Evolutionary conservation across 2,329 filamentous ascomycete species (phyloP).

Genomic region (Knufia petricola): DNA sequence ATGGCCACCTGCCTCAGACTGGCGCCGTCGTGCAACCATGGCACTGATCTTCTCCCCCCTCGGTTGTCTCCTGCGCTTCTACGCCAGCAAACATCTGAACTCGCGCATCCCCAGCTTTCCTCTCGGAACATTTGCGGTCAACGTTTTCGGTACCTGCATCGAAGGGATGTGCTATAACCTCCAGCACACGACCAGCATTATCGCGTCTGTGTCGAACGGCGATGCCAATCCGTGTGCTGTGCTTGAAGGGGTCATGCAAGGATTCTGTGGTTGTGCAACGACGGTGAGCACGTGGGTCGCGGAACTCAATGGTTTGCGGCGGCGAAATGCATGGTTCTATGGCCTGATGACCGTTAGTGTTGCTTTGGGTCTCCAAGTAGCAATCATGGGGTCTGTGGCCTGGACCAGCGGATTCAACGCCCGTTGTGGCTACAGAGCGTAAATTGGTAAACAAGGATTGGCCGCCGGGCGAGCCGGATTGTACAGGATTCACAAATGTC

Average conservation of each 20-base stretch:
- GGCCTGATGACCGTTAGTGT: conserved; percentile 50
- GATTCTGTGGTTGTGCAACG: conserved; percentile 55
- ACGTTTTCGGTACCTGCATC: conserved; percentile 61
- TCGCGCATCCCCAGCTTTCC: conserved; percentile 55
- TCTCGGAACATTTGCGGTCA: conserved; percentile 69
- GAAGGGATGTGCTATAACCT: conserved; percentile 66
- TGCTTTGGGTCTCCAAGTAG: conserved; percentile 51
- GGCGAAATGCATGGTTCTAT: conserved; percentile 57
- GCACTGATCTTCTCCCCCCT: conserved; percentile 67
- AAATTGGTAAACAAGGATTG: no score
- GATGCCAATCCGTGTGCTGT: conserved; percentile 47
- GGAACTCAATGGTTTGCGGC: conserved; percentile 43
- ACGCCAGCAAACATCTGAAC: conserved; percentile 58
- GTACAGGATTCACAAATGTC: no score
- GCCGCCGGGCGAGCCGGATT: no score
- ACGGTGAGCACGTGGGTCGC: conserved; percentile 55
- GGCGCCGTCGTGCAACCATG: conserved; percentile 63
- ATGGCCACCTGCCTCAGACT: conserved; percentile 52
- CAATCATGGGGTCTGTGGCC: conserved; percentile 62
- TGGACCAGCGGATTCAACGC: conserved; percentile 60
- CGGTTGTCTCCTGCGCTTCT: conserved; percentile 64
- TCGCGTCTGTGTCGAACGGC: conserved; percentile 1
- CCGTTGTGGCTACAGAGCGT: no score
- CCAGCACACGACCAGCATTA: no score
- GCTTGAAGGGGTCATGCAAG: conserved; percentile 52